These are phyloP conservation scores for Cucumis cinereus DNA, from an alignment of 306 rosid genomes.

Conservation along the genomic window DNA sequence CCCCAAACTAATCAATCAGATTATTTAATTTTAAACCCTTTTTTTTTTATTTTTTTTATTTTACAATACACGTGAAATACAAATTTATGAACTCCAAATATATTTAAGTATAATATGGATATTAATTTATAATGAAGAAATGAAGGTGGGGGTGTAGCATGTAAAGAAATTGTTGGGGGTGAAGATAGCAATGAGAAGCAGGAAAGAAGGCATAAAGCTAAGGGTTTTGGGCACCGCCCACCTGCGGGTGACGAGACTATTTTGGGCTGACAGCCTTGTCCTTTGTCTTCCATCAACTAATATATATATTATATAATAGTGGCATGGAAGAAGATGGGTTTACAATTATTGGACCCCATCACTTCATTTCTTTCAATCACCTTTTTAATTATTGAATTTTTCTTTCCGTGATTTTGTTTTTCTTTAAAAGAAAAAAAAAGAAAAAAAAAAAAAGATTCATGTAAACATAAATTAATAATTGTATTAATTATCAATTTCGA, in stretches of 20 bases:
- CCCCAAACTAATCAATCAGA: neutral
- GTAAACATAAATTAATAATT: too few species aligned
- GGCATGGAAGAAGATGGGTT: neutral
- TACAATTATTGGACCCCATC: constrained; percentile 32
- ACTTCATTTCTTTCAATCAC: neutral
- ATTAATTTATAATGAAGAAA: too few species aligned
- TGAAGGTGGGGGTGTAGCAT: neutral
- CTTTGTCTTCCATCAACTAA: neutral
- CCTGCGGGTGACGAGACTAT: neutral
- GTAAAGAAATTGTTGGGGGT: neutral
- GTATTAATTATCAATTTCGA: too few species aligned
- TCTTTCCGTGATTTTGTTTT: neutral
- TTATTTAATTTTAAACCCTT: neutral
- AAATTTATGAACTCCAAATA: too few species aligned
- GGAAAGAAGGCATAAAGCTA: neutral
- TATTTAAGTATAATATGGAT: too few species aligned
- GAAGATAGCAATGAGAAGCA: neutral
- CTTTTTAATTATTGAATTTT: constrained; percentile 24
- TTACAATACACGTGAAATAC: too few species aligned
- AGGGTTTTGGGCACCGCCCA: neutral
- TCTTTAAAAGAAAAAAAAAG: too few species aligned
- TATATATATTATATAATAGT: neutral
- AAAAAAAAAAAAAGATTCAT: too few species aligned
- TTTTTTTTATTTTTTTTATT: too few species aligned
- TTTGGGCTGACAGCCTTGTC: neutral